A percentile compares a stretch with the other conserved stretches of the same genome.
Evolutionary conservation across 2,329 filamentous ascomycete genomes (phyloP).

Genomic region (Colletotrichum nymphaeae): DNA sequence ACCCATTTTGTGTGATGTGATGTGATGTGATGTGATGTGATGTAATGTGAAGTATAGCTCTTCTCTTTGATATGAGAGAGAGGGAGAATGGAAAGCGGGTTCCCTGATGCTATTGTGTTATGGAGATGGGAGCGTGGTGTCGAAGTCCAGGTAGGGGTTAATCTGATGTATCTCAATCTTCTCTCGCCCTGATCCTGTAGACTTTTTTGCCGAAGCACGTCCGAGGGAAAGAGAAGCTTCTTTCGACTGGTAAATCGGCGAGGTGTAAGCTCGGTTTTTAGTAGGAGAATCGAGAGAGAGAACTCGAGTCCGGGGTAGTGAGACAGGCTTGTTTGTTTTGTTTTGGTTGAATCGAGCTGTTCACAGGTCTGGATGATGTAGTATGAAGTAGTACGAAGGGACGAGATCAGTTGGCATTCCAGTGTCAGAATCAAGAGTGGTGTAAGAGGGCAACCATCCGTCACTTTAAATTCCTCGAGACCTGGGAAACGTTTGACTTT

Average conservation of each 20-base stretch:
- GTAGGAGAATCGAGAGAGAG: not conserved
- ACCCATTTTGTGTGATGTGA: conserved; percentile 27
- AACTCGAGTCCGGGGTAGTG: conserved; percentile 5
- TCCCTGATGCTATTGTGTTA: not conserved
- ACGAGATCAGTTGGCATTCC: conserved; percentile 7
- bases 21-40: not conserved
- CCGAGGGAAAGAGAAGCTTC: not conserved
- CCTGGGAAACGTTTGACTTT: not conserved
- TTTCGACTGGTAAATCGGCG: not conserved
- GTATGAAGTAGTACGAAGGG: not conserved
- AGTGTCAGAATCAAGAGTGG: not conserved
- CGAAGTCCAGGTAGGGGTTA: not conserved
- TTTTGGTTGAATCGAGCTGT: not conserved
- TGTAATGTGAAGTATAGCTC: not conserved
- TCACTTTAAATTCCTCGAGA: conserved; percentile 4
- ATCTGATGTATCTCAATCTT: not conserved
- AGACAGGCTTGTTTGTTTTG: conserved; percentile 27
- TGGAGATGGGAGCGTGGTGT: not conserved
- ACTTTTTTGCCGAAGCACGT: not conserved
- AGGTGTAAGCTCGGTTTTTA: not conserved
- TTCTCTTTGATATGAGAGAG: not conserved
- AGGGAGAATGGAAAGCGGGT: no score
- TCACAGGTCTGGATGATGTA: not conserved
- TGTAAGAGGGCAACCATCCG: not conserved
- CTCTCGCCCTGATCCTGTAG: not conserved